These are phyloP conservation scores for Pelargonium cotyledonis DNA, from an alignment of 441 rosid genomes.

Conservation along the genomic window DNA sequence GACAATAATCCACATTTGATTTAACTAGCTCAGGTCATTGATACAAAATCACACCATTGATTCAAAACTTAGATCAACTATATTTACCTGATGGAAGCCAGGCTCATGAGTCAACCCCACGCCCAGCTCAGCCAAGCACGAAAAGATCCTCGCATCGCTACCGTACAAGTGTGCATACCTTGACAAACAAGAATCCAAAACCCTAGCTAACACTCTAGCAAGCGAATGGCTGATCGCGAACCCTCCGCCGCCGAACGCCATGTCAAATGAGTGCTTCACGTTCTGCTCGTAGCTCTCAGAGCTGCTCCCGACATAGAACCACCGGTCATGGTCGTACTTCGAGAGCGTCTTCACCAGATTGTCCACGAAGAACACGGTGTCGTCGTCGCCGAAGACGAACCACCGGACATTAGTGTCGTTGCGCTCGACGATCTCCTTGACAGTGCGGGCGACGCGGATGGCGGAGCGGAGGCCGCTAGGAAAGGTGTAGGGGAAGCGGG, in stretches of 20 bases:
- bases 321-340: conserved; percentile 61
- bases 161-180: conserved; percentile 76
- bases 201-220: conserved; percentile 52
- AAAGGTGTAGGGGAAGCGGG: conserved; percentile 64
- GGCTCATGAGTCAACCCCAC: conserved; percentile 74
- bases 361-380: conserved; percentile 77
- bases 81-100: conserved; percentile 83
- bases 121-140: conserved; percentile 87
- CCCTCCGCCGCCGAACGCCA: conserved; percentile 95
- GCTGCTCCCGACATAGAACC: conserved; percentile 72
- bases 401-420: conserved; percentile 56
- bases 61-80: neutral
- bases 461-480: conserved; percentile 72
- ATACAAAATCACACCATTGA: too few species aligned
- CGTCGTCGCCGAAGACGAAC: conserved; percentile 95
- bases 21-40: neutral
- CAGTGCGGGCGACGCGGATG: conserved; percentile 70
- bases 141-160: conserved; percentile 71
- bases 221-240: conserved; percentile 69
- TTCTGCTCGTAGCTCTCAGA: conserved; percentile 85
- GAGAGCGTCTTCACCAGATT: conserved; percentile 61
- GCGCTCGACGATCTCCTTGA: conserved; percentile 64
- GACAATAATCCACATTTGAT: neutral
- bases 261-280: conserved; percentile 57
- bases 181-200: conserved; percentile 68